Conservation (phyloP, 2,329 filamentous ascomycete genomes). For the Ophiostoma novo-ulmi region DNA sequence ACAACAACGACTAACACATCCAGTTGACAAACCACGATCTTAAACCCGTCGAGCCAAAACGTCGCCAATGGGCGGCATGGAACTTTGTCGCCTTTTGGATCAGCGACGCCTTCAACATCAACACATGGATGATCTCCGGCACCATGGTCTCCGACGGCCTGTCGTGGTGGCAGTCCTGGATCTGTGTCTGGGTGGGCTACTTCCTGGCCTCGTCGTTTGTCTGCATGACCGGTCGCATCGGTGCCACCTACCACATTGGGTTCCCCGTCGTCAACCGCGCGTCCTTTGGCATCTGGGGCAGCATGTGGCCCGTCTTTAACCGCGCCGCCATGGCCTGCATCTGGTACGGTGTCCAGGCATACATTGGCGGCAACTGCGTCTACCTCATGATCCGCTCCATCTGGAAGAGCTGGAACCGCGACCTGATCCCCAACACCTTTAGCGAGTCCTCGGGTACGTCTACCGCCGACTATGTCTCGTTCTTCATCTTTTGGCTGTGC, state of each 20-base stretch:
- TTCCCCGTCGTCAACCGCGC: slow-evolving; percentile 24
- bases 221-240: slow-evolving; percentile 69
- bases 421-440: slow-evolving; percentile 59
- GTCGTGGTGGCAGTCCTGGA: slow-evolving; percentile 87
- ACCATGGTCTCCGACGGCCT: slow-evolving; percentile 73
- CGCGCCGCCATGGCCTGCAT: slow-evolving; percentile 23
- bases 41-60: slow-evolving; percentile 71
- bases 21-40: slow-evolving; percentile 77
- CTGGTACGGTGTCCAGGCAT: slow-evolving; percentile 26
- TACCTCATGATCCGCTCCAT: slow-evolving; percentile 31
- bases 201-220: slow-evolving; percentile 70
- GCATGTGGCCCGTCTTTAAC: slow-evolving; percentile 18
- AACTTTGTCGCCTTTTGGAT: slow-evolving; percentile 90
- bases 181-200: slow-evolving; percentile 87
- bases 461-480: slow-evolving; percentile 34
- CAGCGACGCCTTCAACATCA: slow-evolving; percentile 80
- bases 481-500: slow-evolving; percentile 37
- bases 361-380: slow-evolving; percentile 24
- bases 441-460: slow-evolving; percentile 37
- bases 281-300: slow-evolving; percentile 25
- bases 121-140: slow-evolving; percentile 90
- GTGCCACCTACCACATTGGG: slow-evolving; percentile 25
- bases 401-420: slow-evolving; percentile 60
- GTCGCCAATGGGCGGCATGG: slow-evolving; percentile 78
- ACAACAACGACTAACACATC: not conserved